Evolutionary conservation across 805 yeast genomes (phyloP).

Genomic region (Starmerella khaoyaiensis): DNA sequence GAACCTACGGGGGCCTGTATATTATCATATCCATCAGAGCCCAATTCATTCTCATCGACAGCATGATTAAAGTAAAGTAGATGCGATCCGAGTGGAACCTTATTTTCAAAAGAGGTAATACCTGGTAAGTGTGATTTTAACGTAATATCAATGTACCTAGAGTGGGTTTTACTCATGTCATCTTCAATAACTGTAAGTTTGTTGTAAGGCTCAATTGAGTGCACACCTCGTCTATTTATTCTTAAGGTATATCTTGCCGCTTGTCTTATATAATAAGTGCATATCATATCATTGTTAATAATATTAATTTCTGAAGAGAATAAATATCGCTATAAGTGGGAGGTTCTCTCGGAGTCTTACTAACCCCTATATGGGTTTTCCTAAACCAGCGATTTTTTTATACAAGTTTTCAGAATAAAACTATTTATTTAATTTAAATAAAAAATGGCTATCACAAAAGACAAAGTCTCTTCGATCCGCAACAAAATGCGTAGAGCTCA

Average conservation of each 20-base stretch:
- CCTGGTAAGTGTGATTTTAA: constrained; percentile 23
- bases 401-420: background rate
- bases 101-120: constrained; percentile 8
- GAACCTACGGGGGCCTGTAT: constrained; percentile 52
- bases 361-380: too few relatives aligned
- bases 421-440: background rate
- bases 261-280: too few relatives aligned
- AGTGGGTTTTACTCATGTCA: constrained; percentile 24
- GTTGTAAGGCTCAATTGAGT: too few relatives aligned
- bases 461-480: constrained; percentile 35
- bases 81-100: constrained; percentile 42
- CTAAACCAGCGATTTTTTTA: constrained; percentile 5
- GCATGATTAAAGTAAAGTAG: constrained; percentile 55
- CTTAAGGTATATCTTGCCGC: background rate
- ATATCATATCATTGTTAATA: too few relatives aligned
- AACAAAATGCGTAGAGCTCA: constrained; percentile 74
- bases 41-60: constrained; percentile 36
- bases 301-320: too few relatives aligned
- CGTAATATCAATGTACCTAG: constrained; percentile 24
- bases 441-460: constrained; percentile 21
- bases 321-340: too few relatives aligned
- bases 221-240: background rate
- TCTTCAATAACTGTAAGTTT: constrained; percentile 24
- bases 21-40: constrained; percentile 68
- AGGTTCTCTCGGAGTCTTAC: too few relatives aligned